Conservation (phyloP, 371 early-diverging fungal species). For the Zychaea mexicana region DNA sequence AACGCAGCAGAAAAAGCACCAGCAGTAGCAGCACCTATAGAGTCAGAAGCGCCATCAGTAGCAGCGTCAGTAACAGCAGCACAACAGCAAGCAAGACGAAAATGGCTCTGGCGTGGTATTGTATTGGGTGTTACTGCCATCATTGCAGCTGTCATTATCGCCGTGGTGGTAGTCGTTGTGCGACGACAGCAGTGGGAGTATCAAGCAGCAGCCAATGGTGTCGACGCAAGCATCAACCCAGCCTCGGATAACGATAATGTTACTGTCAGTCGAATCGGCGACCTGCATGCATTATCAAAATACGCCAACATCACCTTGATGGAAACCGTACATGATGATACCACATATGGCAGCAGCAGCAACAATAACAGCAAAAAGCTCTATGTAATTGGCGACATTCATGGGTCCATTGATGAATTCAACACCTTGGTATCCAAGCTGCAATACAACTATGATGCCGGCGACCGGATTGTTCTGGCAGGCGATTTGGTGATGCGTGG, state of each 20-base stretch:
- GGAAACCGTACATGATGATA: constrained; percentile 13
- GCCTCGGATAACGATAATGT: not conserved
- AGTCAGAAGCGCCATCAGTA: not conserved
- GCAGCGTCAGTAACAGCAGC: not conserved
- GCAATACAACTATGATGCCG: constrained; percentile 28
- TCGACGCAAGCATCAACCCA: not conserved
- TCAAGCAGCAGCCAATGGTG: not conserved
- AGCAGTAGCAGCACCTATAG: not conserved
- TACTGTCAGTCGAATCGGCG: not conserved
- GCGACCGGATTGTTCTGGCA: constrained; percentile 64
- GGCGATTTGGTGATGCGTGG: constrained; percentile 77
- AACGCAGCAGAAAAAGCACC: not conserved
- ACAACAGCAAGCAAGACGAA: not conserved
- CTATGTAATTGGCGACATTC: constrained; percentile 76
- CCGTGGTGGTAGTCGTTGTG: constrained; percentile 11
- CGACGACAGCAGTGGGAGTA: not conserved
- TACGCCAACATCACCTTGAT: constrained; percentile 41
- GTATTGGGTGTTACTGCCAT: constrained; percentile 1
- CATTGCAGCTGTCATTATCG: constrained; percentile 7
- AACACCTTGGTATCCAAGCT: constrained; percentile 49
- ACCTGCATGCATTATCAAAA: constrained; percentile 25
- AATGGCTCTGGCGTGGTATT: constrained; percentile 9
- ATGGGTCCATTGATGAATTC: constrained; percentile 64
- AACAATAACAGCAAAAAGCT: constrained; percentile 23
- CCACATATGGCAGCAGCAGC: constrained; percentile 2